Conservation (phyloP, 225 moss, liverwort and hornwort genomes). For the Climacium dendroides region DNA sequence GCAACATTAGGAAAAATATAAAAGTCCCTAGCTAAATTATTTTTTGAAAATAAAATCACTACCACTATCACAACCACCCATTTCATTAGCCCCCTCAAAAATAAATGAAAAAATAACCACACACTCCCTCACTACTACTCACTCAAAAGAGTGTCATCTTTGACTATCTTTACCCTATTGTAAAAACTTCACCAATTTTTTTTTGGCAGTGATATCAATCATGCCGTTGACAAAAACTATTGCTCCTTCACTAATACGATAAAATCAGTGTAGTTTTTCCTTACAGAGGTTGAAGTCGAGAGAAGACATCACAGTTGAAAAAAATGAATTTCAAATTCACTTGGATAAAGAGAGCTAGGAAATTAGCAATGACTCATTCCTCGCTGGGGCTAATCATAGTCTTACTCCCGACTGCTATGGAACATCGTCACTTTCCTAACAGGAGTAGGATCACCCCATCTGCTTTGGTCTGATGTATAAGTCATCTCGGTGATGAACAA, state of each 20-base stretch:
- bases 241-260: background rate
- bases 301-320: background rate
- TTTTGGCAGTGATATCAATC: background rate
- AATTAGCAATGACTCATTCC: background rate
- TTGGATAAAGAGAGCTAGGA: background rate
- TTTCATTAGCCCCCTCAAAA: background rate
- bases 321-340: background rate
- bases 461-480: background rate
- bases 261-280: background rate
- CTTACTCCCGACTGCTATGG: background rate
- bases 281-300: background rate
- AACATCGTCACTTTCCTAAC: background rate
- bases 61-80: background rate
- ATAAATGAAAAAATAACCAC: background rate
- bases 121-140: background rate
- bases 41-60: background rate
- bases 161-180: background rate
- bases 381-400: background rate
- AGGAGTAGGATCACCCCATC: background rate
- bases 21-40: background rate
- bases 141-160: background rate
- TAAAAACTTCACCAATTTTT: background rate
- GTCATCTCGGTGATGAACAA: background rate
- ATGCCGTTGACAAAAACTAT: background rate
- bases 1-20: background rate